These are phyloP conservation scores for Suillus decipiens DNA, from an alignment of 768 basidiomycete species.

Conservation along the genomic window DNA sequence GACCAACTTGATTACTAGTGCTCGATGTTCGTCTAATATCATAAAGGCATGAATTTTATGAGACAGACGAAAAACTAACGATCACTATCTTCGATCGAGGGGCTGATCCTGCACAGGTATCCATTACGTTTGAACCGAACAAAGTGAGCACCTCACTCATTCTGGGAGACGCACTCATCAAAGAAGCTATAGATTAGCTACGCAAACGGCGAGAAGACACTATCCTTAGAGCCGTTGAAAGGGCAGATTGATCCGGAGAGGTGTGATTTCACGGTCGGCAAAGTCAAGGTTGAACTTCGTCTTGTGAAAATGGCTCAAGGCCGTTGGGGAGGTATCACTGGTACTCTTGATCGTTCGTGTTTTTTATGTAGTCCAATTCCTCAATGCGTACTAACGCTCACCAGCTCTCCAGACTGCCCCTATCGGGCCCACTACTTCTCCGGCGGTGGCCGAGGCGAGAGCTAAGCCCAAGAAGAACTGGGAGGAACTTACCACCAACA, in stretches of 20 bases:
- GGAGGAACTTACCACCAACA: conserved; percentile 77
- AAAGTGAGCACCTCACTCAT: conserved; percentile 43
- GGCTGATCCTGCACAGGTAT: conserved; percentile 64
- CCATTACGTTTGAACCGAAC: conserved; percentile 62
- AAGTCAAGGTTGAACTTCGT: conserved; percentile 86
- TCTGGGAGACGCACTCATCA: background rate
- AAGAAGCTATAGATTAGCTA: conserved; percentile 38
- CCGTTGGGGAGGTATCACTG: conserved; percentile 75
- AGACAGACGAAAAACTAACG: conserved; percentile 74
- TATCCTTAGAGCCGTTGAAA: conserved; percentile 78
- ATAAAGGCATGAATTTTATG: conserved; percentile 82
- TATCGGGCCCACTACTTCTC: conserved; percentile 33
- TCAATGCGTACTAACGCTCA: conserved; percentile 24
- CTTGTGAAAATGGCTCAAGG: conserved; percentile 67
- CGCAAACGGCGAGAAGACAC: conserved; percentile 65
- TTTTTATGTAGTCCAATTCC: background rate
- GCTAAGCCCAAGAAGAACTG: conserved; percentile 75
- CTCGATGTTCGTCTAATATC: background rate
- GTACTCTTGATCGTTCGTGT: conserved; percentile 70
- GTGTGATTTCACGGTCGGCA: conserved; percentile 69
- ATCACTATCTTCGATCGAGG: conserved; percentile 80
- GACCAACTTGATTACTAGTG: background rate
- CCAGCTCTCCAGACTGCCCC: conserved; percentile 15
- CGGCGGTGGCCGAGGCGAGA: conserved; percentile 35
- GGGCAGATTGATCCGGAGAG: conserved; percentile 72